Conservation (phyloP, 2,329 filamentous ascomycete species). For the Tolypocladium ovalisporum region DNA sequence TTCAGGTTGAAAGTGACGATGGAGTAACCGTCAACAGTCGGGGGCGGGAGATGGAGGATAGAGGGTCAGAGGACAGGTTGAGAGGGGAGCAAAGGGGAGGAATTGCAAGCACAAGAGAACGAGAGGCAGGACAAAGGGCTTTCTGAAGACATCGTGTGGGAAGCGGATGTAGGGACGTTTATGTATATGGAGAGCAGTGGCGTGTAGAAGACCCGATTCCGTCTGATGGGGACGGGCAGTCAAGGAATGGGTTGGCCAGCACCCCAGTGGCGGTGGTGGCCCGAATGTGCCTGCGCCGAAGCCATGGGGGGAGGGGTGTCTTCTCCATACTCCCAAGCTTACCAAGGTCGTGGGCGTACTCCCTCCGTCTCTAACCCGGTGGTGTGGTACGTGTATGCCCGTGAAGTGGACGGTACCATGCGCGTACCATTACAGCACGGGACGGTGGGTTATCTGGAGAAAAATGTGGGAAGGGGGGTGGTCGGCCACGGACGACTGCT, state of each 20-base stretch:
- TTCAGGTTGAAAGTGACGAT: not conserved
- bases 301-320: slow-evolving; percentile 4
- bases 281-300: slow-evolving; percentile 1
- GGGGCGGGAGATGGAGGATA: not conserved
- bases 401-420: slow-evolving; percentile 2
- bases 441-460: slow-evolving; percentile 6
- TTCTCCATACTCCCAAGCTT: not conserved
- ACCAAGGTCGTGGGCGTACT: not conserved
- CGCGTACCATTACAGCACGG: slow-evolving; percentile 3
- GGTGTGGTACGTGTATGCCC: slow-evolving; percentile 8
- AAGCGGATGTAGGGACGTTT: slow-evolving; percentile 9
- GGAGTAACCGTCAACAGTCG: not conserved
- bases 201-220: not conserved
- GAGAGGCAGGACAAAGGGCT: not conserved
- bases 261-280: not conserved
- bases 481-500: not conserved
- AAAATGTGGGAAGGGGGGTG: slow-evolving; percentile 2
- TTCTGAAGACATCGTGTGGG: slow-evolving; percentile 2
- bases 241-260: not conserved
- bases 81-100: not conserved
- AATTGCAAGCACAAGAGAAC: not conserved
- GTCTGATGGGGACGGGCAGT: slow-evolving; percentile 2
- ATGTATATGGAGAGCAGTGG: slow-evolving; percentile 11
- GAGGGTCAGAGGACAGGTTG: not conserved
- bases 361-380: slow-evolving; percentile 4